Conservation (phyloP, 805 yeast genomes). For the Saccharomycopsis oosterbeekiorum region DNA sequence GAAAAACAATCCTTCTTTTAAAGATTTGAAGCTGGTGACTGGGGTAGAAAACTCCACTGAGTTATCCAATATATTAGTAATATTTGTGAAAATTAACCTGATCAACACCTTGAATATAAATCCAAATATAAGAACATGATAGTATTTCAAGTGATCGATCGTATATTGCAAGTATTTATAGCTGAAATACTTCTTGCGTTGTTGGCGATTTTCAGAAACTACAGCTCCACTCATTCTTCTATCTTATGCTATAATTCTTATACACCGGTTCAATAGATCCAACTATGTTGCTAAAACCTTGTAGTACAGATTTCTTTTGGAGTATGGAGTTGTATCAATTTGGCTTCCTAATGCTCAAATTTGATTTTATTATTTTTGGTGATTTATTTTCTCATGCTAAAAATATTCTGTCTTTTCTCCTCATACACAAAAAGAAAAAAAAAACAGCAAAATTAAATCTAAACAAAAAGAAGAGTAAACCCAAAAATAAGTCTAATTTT, state of each 20-base stretch:
- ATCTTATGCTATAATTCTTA: too few species aligned
- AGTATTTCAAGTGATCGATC: not conserved
- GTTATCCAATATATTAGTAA: constrained; percentile 31
- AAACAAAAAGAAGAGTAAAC: not conserved
- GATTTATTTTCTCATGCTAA: too few species aligned
- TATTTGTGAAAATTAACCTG: constrained; percentile 21
- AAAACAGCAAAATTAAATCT: not conserved
- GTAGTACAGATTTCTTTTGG: too few species aligned
- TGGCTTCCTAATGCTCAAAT: too few species aligned
- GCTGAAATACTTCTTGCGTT: not conserved
- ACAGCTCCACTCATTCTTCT: not conserved
- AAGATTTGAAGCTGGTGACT: constrained; percentile 52
- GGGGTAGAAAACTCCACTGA: constrained; percentile 66
- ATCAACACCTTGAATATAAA: constrained; percentile 2
- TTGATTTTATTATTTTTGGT: too few species aligned
- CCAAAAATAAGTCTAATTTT: not conserved
- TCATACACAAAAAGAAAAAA: not conserved
- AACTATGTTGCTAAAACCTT: too few species aligned
- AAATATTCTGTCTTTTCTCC: too few species aligned
- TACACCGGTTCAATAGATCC: too few species aligned
- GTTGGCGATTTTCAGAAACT: not conserved
- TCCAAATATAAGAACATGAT: constrained; percentile 5
- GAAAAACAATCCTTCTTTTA: constrained; percentile 61
- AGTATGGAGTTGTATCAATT: too few species aligned
- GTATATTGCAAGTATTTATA: not conserved